Percentiles rank a stretch among this genome's conserved stretches.
These are phyloP conservation scores for Saksenaea vasiformis DNA, from an alignment of 371 early-diverging fungal genomes.

Conservation along the genomic window DNA sequence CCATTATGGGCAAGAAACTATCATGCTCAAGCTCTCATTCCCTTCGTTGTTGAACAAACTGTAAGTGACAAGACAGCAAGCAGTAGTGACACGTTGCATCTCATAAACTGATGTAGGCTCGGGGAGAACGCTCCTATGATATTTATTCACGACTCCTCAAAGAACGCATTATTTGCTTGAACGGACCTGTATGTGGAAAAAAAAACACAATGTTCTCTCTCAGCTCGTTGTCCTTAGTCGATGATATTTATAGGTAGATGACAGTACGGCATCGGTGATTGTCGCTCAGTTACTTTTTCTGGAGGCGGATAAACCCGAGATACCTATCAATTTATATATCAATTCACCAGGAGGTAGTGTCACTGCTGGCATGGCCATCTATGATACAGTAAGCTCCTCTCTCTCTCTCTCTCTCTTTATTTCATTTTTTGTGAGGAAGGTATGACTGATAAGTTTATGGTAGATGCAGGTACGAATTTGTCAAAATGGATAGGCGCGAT, in stretches of 20 bases:
- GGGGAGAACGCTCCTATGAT: constrained; percentile 89
- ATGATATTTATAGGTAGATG: constrained; percentile 64
- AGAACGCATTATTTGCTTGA: constrained; percentile 94
- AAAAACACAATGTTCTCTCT: neutral
- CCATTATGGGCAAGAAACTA: neutral
- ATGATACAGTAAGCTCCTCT: constrained; percentile 87
- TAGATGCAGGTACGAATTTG: constrained; percentile 51
- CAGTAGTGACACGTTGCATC: neutral
- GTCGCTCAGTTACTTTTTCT: constrained; percentile 95
- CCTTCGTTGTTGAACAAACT: constrained; percentile 74
- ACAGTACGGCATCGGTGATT: constrained; percentile 79
- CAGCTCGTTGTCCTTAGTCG: neutral
- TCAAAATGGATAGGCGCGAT: neutral
- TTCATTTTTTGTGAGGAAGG: neutral
- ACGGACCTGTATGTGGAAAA: constrained; percentile 70
- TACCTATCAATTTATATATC: constrained; percentile 93
- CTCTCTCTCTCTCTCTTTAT: neutral
- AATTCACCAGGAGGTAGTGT: constrained; percentile 97
- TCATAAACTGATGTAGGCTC: constrained; percentile 37
- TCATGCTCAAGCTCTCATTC: constrained; percentile 59
- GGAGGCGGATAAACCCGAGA: constrained; percentile 93
- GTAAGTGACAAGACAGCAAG: constrained; percentile 32
- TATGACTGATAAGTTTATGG: neutral
- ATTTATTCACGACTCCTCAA: constrained; percentile 96
- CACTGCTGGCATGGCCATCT: constrained; percentile 94